A percentile compares a stretch with the other conserved stretches of the same genome.
These are phyloP conservation scores for Pluteus cervinus DNA, from an alignment of 768 basidiomycete genomes.

Conservation along the genomic window DNA sequence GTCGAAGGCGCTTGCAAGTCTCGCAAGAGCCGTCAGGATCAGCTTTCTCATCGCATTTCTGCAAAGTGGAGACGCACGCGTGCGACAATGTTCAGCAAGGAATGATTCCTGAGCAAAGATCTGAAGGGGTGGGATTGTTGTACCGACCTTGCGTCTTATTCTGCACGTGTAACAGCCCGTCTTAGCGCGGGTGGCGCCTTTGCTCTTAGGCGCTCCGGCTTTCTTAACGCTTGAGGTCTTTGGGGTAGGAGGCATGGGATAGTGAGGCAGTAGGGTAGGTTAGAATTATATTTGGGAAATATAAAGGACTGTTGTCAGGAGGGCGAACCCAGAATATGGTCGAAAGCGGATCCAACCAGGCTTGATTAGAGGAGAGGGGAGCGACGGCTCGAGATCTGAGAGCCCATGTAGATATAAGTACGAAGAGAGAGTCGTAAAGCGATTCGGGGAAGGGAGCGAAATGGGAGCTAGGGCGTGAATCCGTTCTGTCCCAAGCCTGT, in stretches of 20 bases:
- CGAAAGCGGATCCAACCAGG: slow-evolving; percentile 2
- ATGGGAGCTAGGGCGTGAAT: background rate
- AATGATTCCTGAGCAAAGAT: slow-evolving; percentile 9
- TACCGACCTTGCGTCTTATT: slow-evolving; percentile 72
- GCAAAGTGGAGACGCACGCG: slow-evolving; percentile 11
- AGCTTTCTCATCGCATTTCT: slow-evolving; percentile 84
- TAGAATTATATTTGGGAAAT: slow-evolving; percentile 9
- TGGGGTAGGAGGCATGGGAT: slow-evolving; percentile 32
- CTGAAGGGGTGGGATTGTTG: too few relatives aligned
- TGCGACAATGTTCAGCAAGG: slow-evolving; percentile 12
- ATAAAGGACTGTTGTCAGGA: too few relatives aligned
- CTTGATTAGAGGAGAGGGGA: slow-evolving; percentile 11
- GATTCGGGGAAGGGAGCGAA: slow-evolving; percentile 12
- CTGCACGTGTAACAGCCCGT: slow-evolving; percentile 87
- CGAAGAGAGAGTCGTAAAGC: slow-evolving; percentile 16
- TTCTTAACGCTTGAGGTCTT: slow-evolving; percentile 39
- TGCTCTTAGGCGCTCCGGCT: slow-evolving; percentile 59
- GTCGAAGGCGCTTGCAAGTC: slow-evolving; percentile 71
- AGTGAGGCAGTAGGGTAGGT: slow-evolving; percentile 9
- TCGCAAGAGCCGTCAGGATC: slow-evolving; percentile 57
- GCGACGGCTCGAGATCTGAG: slow-evolving; percentile 9
- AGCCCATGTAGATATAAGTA: slow-evolving; percentile 31
- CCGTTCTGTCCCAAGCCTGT: too few relatives aligned
- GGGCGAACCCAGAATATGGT: slow-evolving; percentile 6
- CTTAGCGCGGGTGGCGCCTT: slow-evolving; percentile 81